Percentiles rank a stretch among this genome's conserved stretches.
These are phyloP conservation scores for Mortierella sp. DNA, from an alignment of 371 early-diverging fungal genomes.

Conservation along the genomic window DNA sequence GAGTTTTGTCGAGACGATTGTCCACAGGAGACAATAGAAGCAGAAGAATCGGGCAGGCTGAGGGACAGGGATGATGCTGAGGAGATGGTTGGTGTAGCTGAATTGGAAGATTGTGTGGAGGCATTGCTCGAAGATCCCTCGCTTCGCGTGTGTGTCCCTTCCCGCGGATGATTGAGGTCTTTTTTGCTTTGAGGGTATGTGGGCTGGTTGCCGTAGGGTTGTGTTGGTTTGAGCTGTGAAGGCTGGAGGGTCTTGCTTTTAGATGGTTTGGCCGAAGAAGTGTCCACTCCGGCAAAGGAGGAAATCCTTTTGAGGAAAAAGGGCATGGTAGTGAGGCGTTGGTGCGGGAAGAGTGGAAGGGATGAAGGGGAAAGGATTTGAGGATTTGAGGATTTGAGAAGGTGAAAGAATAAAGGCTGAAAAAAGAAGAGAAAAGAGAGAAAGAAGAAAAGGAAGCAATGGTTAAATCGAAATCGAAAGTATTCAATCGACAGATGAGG, in stretches of 20 bases:
- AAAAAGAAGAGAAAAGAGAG: not conserved
- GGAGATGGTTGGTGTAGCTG: constrained; percentile 19
- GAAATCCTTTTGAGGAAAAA: constrained; percentile 27
- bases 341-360: not conserved
- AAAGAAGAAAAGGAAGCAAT: not conserved
- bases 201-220: not conserved
- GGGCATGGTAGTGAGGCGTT: constrained; percentile 17
- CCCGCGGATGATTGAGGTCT: not conserved
- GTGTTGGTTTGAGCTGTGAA: constrained; percentile 2
- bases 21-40: constrained; percentile 6
- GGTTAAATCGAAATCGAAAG: not conserved
- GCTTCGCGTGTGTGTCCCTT: not conserved
- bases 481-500: not conserved
- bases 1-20: constrained; percentile 18
- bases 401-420: not conserved
- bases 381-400: not conserved
- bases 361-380: not conserved
- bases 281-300: constrained; percentile 7
- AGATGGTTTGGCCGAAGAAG: not conserved
- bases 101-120: constrained; percentile 1
- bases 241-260: not conserved
- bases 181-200: not conserved
- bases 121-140: constrained; percentile 1
- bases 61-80: constrained; percentile 33
- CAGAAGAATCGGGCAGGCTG: not conserved